Conservation (phyloP, 441 rosid genomes). For the Cnidoscolus chayamansa region DNA sequence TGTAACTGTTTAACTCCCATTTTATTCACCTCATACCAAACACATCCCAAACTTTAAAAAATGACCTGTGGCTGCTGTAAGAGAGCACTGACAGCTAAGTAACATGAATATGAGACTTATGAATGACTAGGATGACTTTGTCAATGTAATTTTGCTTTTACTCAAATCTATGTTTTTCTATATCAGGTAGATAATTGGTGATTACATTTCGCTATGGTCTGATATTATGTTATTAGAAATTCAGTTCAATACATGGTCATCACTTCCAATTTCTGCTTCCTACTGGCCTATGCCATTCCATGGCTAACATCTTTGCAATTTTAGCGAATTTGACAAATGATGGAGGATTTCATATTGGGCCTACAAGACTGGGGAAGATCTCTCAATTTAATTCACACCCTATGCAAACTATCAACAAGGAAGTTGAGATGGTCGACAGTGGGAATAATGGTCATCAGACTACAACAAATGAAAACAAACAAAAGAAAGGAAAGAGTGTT, state of each 20-base stretch:
- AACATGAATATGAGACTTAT: not conserved
- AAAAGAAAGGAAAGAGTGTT: conserved; percentile 46
- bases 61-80: not conserved
- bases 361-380: conserved; percentile 26
- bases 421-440: conserved; percentile 33
- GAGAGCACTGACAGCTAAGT: not conserved
- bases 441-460: conserved; percentile 32
- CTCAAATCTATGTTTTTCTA: not conserved
- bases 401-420: conserved; percentile 41
- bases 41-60: not conserved
- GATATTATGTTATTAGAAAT: not conserved
- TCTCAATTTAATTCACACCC: conserved; percentile 41
- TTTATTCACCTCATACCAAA: too few relatives aligned
- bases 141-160: not conserved
- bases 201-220: not conserved
- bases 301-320: conserved; percentile 20
- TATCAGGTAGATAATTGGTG: not conserved
- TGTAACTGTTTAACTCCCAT: too few relatives aligned
- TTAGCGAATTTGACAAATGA: conserved; percentile 30
- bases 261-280: not conserved
- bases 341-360: conserved; percentile 34
- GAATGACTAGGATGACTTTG: not conserved
- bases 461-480: conserved; percentile 40
- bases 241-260: conserved; percentile 2
- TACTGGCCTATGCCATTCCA: not conserved